phyloP scores from a whole-genome alignment of 2,329 filamentous ascomycete species.

The Trichoderma gracile region DNA sequence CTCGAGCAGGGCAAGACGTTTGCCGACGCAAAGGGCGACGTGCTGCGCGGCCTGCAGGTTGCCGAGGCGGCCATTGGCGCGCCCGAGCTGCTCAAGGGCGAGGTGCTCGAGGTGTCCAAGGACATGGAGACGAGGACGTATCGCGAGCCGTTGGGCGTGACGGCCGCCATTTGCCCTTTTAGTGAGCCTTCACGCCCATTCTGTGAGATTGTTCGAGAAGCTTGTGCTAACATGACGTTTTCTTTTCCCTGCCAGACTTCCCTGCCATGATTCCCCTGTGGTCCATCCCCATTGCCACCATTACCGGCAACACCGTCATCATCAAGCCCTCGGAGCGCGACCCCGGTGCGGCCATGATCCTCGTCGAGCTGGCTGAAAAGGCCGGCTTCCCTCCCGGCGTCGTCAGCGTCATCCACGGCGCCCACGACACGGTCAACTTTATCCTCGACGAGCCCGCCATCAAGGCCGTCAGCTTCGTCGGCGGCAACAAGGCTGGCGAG shows the following conservation, averaged over 20 bases:
- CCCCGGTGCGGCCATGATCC: conserved; percentile 81
- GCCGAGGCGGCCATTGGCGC: conserved; percentile 81
- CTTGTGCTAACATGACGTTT: conserved; percentile 23
- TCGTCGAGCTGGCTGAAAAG: conserved; percentile 76
- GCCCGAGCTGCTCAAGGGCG: conserved; percentile 78
- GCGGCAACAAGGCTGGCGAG: conserved; percentile 83
- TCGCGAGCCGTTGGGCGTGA: conserved; percentile 76
- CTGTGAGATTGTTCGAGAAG: too few species aligned
- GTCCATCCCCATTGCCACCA: conserved; percentile 81
- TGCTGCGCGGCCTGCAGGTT: conserved; percentile 79
- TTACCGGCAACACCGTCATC: conserved; percentile 81
- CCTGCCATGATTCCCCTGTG: conserved; percentile 92
- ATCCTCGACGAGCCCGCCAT: conserved; percentile 82
- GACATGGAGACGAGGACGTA: conserved; percentile 89
- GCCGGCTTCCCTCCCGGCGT: conserved; percentile 81
- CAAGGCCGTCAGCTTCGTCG: conserved; percentile 85
- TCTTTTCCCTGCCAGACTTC: conserved; percentile 60
- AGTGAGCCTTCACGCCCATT: too few species aligned
- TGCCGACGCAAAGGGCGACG: conserved; percentile 78
- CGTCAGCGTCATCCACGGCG: conserved; percentile 79
- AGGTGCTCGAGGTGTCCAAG: conserved; percentile 81
- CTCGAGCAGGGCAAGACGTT: conserved; percentile 89
- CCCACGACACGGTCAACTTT: conserved; percentile 80
- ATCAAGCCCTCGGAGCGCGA: conserved; percentile 87
- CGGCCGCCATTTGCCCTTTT: conserved; percentile 83